These are phyloP conservation scores for Sporormia fimetaria DNA, from an alignment of 495 filamentous ascomycete species.

Conservation along the genomic window DNA sequence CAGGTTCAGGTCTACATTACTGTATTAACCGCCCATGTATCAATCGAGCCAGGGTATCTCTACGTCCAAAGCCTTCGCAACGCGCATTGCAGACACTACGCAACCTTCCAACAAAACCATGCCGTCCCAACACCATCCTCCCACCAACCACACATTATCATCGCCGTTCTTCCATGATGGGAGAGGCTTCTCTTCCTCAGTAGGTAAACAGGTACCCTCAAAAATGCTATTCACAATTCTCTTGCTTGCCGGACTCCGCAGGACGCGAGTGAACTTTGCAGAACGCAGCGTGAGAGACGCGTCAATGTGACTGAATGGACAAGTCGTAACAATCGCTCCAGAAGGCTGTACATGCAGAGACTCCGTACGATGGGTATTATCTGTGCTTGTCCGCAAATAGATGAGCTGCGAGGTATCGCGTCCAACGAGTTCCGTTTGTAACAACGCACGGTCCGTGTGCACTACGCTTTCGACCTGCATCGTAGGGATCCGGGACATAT, in stretches of 20 bases:
- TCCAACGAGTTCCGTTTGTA: background rate
- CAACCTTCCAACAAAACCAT: slow-evolving; percentile 53
- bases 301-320: slow-evolving; percentile 24
- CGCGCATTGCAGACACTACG: slow-evolving; percentile 41
- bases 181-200: slow-evolving; percentile 4
- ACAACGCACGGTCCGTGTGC: slow-evolving; percentile 32
- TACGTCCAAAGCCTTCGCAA: slow-evolving; percentile 41
- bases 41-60: slow-evolving; percentile 33
- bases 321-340: slow-evolving; percentile 29
- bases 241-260: slow-evolving; percentile 29
- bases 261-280: slow-evolving; percentile 32
- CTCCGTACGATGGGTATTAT: slow-evolving; percentile 20
- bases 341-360: slow-evolving; percentile 27
- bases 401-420: slow-evolving; percentile 25
- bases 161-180: slow-evolving; percentile 41
- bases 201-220: slow-evolving; percentile 2
- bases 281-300: slow-evolving; percentile 17
- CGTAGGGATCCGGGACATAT: slow-evolving; percentile 37
- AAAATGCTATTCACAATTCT: slow-evolving; percentile 34
- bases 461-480: slow-evolving; percentile 35
- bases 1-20: too few species aligned
- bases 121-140: slow-evolving; percentile 54
- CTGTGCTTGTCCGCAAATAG: slow-evolving; percentile 24
- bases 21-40: too few species aligned
- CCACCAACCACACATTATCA: slow-evolving; percentile 41